Conservation (phyloP, 2,329 filamentous ascomycete genomes). For the Dactylonectria macrodidyma region DNA sequence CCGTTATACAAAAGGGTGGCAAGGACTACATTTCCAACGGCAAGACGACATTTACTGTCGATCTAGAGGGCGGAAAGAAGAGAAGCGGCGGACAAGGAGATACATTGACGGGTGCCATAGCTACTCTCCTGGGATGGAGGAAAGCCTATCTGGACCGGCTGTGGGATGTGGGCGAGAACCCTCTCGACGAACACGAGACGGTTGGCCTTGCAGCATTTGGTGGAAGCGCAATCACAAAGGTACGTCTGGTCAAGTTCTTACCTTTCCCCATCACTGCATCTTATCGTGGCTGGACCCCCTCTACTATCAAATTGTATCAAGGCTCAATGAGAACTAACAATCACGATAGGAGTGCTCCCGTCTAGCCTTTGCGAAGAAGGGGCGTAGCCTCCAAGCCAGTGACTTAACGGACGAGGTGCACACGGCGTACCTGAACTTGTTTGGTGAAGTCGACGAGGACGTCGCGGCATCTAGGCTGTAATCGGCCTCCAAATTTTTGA, state of each 20-base stretch:
- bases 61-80: constrained; percentile 87
- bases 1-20: constrained; percentile 89
- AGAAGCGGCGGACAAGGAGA: constrained; percentile 95
- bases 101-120: constrained; percentile 90
- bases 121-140: constrained; percentile 90
- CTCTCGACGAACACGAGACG: constrained; percentile 69
- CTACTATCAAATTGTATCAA: background rate
- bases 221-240: constrained; percentile 88
- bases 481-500: background rate
- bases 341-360: constrained; percentile 80
- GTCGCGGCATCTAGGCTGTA: constrained; percentile 55
- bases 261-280: background rate
- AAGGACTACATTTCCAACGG: constrained; percentile 90
- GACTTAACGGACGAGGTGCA: constrained; percentile 95
- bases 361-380: constrained; percentile 87
- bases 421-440: constrained; percentile 81
- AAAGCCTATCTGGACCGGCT: constrained; percentile 87
- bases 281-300: background rate
- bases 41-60: constrained; percentile 79
- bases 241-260: constrained; percentile 54
- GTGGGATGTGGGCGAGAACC: constrained; percentile 73
- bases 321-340: constrained; percentile 28
- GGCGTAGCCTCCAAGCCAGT: constrained; percentile 90
- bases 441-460: constrained; percentile 77
- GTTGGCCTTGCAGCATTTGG: constrained; percentile 87